These are phyloP conservation scores for Dictyostelium intermedium DNA, from an alignment of 78 protist genomes.

Conservation along the genomic window DNA sequence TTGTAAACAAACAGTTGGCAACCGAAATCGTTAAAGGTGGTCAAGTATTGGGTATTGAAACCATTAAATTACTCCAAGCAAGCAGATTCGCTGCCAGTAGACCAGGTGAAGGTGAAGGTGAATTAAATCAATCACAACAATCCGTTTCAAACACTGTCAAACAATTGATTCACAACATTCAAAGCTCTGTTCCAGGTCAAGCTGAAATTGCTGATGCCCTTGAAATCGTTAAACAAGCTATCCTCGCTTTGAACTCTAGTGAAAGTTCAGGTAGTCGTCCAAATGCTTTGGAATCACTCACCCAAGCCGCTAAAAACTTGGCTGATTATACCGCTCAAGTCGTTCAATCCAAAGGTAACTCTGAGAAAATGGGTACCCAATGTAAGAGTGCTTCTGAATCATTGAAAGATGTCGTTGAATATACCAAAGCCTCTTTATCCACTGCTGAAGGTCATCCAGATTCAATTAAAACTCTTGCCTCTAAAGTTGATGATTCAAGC, in stretches of 20 bases:
- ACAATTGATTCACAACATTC: slow-evolving; percentile 32
- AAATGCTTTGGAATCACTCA: slow-evolving; percentile 27
- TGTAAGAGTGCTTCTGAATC: slow-evolving; percentile 63
- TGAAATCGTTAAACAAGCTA: slow-evolving; percentile 49
- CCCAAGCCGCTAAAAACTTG: slow-evolving; percentile 30
- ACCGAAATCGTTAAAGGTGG: slow-evolving; percentile 30
- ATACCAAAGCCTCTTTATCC: slow-evolving; percentile 36
- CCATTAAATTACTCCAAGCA: slow-evolving; percentile 58
- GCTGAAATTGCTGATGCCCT: slow-evolving; percentile 74
- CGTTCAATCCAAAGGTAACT: slow-evolving; percentile 60
- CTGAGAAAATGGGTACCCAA: slow-evolving; percentile 67
- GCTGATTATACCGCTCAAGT: slow-evolving; percentile 65
- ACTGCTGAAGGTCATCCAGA: slow-evolving; percentile 49
- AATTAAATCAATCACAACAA: slow-evolving; percentile 27
- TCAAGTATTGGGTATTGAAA: slow-evolving; percentile 22
- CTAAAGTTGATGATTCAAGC: slow-evolving; percentile 40
- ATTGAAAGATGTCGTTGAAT: slow-evolving; percentile 46
- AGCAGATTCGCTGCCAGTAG: slow-evolving; percentile 34
- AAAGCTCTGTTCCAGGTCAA: slow-evolving; percentile 70
- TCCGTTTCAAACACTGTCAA: slow-evolving; percentile 29
- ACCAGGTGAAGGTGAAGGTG: slow-evolving; percentile 77
- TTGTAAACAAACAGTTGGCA: slow-evolving; percentile 33
- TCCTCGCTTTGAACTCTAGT: background rate
- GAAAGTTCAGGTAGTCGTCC: slow-evolving; percentile 8
- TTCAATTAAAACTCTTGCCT: slow-evolving; percentile 29